These are phyloP conservation scores for Arabis alpina DNA, from an alignment of 345 rosid genomes.

Conservation along the genomic window DNA sequence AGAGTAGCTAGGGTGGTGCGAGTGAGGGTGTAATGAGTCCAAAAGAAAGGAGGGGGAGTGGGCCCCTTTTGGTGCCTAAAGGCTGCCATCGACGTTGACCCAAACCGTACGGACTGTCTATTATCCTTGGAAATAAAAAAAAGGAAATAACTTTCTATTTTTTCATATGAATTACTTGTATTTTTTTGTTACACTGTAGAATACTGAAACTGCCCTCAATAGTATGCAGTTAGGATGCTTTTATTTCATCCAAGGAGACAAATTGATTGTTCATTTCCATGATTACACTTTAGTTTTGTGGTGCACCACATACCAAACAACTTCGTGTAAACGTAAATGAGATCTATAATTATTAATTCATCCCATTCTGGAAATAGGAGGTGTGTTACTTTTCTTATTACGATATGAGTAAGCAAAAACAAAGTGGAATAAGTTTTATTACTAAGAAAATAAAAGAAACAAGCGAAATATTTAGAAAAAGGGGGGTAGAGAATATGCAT, in stretches of 20 bases:
- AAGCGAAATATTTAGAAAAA: background rate
- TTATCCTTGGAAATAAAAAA: background rate
- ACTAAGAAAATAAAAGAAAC: background rate
- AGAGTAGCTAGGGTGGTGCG: conserved; percentile 9
- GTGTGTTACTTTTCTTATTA: background rate
- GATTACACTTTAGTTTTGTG: too few species aligned
- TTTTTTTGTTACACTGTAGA: background rate
- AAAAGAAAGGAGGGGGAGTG: conserved; percentile 2
- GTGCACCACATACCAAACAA: background rate
- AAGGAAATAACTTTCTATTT: background rate
- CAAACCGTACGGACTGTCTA: conserved; percentile 36
- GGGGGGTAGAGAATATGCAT: background rate
- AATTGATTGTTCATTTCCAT: background rate
- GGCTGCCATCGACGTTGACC: conserved; percentile 47
- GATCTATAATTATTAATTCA: too few species aligned
- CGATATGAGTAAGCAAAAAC: background rate
- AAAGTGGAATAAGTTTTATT: background rate
- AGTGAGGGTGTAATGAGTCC: conserved; percentile 18
- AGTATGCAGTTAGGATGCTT: background rate
- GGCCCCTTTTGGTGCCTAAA: conserved; percentile 27
- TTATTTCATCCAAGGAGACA: conserved; percentile 4
- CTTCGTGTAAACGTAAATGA: background rate
- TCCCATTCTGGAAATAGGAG: background rate
- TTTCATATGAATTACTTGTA: background rate
- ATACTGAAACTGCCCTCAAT: background rate